These are phyloP conservation scores for Meyerozyma athensensis DNA, from an alignment of 1,139 yeast species.

Conservation along the genomic window DNA sequence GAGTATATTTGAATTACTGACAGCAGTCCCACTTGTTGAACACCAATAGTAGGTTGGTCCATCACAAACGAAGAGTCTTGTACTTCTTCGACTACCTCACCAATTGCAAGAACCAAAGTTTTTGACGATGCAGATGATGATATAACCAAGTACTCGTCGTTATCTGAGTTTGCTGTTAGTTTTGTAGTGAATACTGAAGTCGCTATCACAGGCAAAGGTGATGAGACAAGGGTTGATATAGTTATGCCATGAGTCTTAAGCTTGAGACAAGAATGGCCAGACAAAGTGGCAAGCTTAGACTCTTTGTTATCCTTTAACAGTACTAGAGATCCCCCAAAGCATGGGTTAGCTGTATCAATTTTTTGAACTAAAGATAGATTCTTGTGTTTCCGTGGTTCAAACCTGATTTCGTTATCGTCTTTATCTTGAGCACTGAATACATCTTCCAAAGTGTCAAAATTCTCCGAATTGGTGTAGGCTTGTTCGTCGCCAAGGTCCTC, in stretches of 20 bases:
- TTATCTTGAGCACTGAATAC: background rate
- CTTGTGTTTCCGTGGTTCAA: conserved; percentile 33
- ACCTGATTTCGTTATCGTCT: conserved; percentile 5
- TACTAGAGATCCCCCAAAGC: conserved; percentile 45
- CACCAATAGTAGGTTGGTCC: conserved; percentile 59
- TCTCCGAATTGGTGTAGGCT: conserved; percentile 15
- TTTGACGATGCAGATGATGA: conserved; percentile 54
- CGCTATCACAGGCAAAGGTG: conserved; percentile 67
- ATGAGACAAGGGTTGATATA: conserved; percentile 59
- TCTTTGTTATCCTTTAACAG: conserved; percentile 26
- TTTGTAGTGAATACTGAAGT: conserved; percentile 59
- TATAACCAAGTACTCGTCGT: conserved; percentile 63
- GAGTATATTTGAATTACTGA: conserved; percentile 72
- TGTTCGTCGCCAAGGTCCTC: conserved; percentile 62
- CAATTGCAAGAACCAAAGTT: conserved; percentile 71
- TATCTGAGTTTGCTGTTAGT: conserved; percentile 34
- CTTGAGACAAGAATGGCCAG: conserved; percentile 42
- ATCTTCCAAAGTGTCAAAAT: conserved; percentile 1
- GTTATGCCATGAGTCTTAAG: conserved; percentile 56
- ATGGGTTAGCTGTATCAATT: conserved; percentile 53
- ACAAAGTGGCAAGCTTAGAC: conserved; percentile 28
- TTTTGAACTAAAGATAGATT: conserved; percentile 59
- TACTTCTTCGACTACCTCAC: conserved; percentile 77
- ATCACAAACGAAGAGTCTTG: conserved; percentile 56
- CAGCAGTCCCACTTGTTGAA: conserved; percentile 61